Conservation (phyloP, 2,329 filamentous ascomycete genomes). For the Fusarium graminum region DNA sequence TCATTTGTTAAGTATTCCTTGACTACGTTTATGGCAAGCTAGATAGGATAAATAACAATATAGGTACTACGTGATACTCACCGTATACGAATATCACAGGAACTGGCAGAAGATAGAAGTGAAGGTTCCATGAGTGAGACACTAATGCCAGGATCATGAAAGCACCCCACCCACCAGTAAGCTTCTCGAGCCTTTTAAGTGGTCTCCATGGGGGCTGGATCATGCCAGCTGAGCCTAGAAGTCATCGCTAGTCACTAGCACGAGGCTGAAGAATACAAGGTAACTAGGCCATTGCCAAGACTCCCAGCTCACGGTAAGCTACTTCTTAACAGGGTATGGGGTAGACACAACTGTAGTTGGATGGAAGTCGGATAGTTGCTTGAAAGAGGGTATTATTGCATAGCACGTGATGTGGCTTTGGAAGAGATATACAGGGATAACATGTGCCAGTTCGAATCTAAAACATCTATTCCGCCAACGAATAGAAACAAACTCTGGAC, state of each 20-base stretch:
- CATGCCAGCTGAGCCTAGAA: constrained; percentile 41
- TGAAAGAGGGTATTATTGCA: neutral
- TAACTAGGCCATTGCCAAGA: constrained; percentile 42
- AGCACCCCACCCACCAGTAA: constrained; percentile 24
- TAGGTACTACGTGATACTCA: neutral
- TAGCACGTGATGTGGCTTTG: constrained; percentile 24
- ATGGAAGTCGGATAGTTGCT: constrained; percentile 1
- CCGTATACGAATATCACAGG: neutral
- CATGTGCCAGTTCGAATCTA: neutral
- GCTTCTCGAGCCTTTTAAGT: constrained; percentile 31
- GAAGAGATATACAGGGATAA: constrained; percentile 4
- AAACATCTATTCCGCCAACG: constrained; percentile 15
- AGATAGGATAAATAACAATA: neutral
- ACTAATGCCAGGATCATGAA: constrained; percentile 14
- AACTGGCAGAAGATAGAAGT: constrained; percentile 6
- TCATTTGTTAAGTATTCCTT: constrained; percentile 13
- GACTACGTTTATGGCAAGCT: neutral
- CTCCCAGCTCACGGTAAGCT: constrained; percentile 22
- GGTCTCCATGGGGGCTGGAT: constrained; percentile 35
- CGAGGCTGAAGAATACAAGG: constrained; percentile 35
- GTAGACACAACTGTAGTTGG: constrained; percentile 24
- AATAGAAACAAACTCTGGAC: constrained; percentile 31
- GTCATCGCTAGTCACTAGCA: constrained; percentile 34
- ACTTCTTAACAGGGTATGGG: constrained; percentile 5
- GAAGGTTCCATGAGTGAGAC: constrained; percentile 23